Evolutionary conservation across 2,329 filamentous ascomycete genomes (phyloP).

Genomic region (Pestalotiopsis sp.): DNA sequence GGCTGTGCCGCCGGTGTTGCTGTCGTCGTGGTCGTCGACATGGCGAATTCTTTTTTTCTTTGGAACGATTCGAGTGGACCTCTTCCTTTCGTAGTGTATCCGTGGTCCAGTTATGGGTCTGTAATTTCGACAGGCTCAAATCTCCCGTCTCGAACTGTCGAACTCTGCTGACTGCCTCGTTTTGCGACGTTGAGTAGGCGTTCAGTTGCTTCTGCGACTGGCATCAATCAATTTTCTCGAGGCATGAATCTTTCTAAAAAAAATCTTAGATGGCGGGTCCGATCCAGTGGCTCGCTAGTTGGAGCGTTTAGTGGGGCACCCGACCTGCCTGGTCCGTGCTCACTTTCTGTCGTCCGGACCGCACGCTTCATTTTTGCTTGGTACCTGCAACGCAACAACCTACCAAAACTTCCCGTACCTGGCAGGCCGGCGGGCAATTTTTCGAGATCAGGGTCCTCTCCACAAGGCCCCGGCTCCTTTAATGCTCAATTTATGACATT

Average conservation of each 20-base stretch:
- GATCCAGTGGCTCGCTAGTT: not conserved
- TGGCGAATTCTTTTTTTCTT: not conserved
- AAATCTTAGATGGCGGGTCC: conserved; percentile 3
- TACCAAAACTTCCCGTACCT: not conserved
- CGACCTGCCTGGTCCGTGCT: not conserved
- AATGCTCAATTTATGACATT: not conserved
- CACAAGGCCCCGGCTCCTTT: not conserved
- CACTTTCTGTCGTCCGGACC: not conserved
- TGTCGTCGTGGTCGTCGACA: conserved; percentile 28
- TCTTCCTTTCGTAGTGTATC: not conserved
- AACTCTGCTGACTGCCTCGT: not conserved
- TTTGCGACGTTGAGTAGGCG: not conserved
- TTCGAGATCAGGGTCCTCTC: conserved; percentile 6
- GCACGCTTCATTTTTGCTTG: not conserved
- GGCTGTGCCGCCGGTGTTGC: conserved; percentile 40
- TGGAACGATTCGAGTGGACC: too few relatives aligned
- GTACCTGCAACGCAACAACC: not conserved
- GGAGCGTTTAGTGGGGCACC: not conserved
- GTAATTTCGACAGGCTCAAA: not conserved
- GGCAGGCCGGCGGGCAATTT: not conserved
- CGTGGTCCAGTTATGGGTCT: not conserved
- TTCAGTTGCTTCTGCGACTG: conserved; percentile 1
- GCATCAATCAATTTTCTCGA: not conserved
- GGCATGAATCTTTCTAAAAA: conserved; percentile 6
- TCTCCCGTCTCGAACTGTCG: not conserved